These are phyloP conservation scores for Scedosporium dehoogii DNA, from an alignment of 2,329 filamentous ascomycete species.

Conservation along the genomic window DNA sequence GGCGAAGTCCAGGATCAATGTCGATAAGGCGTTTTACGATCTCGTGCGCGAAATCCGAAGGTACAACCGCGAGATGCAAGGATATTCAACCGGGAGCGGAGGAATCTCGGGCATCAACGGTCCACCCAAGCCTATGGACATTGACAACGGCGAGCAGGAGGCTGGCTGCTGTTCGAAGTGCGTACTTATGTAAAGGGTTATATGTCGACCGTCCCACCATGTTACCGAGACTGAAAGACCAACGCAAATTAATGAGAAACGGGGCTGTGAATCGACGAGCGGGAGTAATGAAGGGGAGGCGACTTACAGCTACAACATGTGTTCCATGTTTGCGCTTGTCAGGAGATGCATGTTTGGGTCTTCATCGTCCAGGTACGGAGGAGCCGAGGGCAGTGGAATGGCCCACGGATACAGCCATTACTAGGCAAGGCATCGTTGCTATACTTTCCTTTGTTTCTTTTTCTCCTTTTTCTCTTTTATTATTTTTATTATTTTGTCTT, in stretches of 20 bases:
- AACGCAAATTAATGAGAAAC: neutral
- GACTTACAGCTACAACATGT: neutral
- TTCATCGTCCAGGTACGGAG: neutral
- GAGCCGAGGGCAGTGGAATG: neutral
- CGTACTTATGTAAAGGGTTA: constrained; percentile 64
- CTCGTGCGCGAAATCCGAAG: constrained; percentile 95
- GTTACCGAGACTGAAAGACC: neutral
- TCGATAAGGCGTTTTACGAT: constrained; percentile 97
- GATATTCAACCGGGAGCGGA: constrained; percentile 64
- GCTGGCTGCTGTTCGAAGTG: constrained; percentile 79
- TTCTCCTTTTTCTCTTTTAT: constrained; percentile 6
- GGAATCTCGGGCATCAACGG: constrained; percentile 51
- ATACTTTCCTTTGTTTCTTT: constrained; percentile 5
- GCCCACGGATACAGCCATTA: neutral
- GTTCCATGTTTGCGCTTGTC: neutral
- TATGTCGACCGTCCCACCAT: constrained; percentile 1
- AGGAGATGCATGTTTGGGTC: neutral
- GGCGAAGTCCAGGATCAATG: constrained; percentile 94
- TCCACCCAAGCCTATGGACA: constrained; percentile 65
- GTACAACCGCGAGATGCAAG: constrained; percentile 97
- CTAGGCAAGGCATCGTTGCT: neutral
- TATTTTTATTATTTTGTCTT: constrained; percentile 4
- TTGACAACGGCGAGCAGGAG: constrained; percentile 58
- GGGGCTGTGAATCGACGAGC: neutral
- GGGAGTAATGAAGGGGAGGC: neutral